These are phyloP conservation scores for Nannizziopsis barbatae DNA, from an alignment of 2,329 filamentous ascomycete species.

Conservation along the genomic window DNA sequence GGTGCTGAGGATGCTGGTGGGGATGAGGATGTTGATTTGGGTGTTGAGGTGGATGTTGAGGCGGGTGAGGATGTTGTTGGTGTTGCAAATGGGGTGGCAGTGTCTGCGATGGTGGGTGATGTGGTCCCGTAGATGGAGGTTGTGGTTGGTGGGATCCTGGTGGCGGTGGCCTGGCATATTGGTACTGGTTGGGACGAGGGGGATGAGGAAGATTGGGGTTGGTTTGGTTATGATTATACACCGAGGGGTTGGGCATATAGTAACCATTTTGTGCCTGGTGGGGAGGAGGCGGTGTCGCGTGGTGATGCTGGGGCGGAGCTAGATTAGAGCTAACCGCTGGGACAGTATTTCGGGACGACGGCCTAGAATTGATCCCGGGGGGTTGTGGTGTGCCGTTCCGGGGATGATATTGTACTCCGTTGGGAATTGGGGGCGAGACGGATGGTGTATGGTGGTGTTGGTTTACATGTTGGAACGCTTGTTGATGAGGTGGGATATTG, in stretches of 20 bases:
- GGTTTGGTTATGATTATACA: conserved; percentile 67
- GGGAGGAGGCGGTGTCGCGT: conserved; percentile 45
- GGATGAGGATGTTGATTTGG: conserved; percentile 27
- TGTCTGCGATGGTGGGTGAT: conserved; percentile 7
- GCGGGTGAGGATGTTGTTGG: conserved; percentile 35
- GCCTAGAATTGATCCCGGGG: conserved; percentile 54
- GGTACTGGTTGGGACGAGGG: conserved; percentile 35
- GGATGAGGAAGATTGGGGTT: conserved; percentile 38
- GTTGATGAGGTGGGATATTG: conserved; percentile 47
- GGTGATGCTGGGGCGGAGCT: conserved; percentile 52
- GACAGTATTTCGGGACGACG: conserved; percentile 68
- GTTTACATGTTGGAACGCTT: conserved; percentile 46
- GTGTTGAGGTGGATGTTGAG: conserved; percentile 17
- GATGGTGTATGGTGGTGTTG: conserved; percentile 54
- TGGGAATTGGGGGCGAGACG: conserved; percentile 76
- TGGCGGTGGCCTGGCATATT: conserved; percentile 25
- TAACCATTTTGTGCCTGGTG: conserved; percentile 51
- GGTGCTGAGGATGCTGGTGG: conserved; percentile 25
- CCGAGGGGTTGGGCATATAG: conserved; percentile 75
- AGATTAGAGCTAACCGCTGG: conserved; percentile 66
- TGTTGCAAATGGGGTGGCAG: conserved; percentile 14
- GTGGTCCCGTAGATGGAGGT: conserved; percentile 3
- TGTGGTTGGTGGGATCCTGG: conserved; percentile 12
- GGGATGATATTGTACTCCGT: conserved; percentile 58
- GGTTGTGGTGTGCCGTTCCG: conserved; percentile 74